phyloP scores from a whole-genome alignment of 805 yeast genomes.

The Cyberlindnera xishuangbannaensis region DNA sequence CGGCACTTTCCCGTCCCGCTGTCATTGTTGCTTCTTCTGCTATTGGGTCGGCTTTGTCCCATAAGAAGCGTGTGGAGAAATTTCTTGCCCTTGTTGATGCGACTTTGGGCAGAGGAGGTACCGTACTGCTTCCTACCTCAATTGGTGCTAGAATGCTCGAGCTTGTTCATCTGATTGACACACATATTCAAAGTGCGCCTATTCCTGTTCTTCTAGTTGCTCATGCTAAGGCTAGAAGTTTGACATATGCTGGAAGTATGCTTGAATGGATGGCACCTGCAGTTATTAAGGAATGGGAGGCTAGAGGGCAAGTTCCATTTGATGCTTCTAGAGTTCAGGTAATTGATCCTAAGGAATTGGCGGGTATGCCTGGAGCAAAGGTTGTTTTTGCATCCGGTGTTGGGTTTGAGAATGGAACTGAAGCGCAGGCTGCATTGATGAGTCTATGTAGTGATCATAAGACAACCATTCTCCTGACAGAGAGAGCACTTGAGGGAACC shows the following conservation, averaged over 20 bases:
- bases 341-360: slow-evolving; percentile 49
- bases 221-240: slow-evolving; percentile 68
- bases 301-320: slow-evolving; percentile 68
- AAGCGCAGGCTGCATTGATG: slow-evolving; percentile 45
- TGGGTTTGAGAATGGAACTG: slow-evolving; percentile 58
- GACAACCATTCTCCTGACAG: slow-evolving; percentile 72
- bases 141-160: slow-evolving; percentile 80
- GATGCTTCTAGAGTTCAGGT: slow-evolving; percentile 61
- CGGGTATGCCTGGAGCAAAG: slow-evolving; percentile 58
- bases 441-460: slow-evolving; percentile 57
- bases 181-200: slow-evolving; percentile 40
- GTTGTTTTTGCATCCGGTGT: slow-evolving; percentile 74
- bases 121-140: slow-evolving; percentile 78
- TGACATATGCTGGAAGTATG: slow-evolving; percentile 82
- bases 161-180: slow-evolving; percentile 66
- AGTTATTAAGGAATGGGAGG: slow-evolving; percentile 83
- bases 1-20: slow-evolving; percentile 72
- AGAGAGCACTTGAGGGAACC: slow-evolving; percentile 44
- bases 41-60: slow-evolving; percentile 58
- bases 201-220: slow-evolving; percentile 75
- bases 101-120: slow-evolving; percentile 68
- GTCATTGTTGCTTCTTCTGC: slow-evolving; percentile 72
- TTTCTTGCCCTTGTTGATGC: slow-evolving; percentile 59
- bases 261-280: slow-evolving; percentile 93
- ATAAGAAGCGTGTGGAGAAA: slow-evolving; percentile 56